These are phyloP conservation scores for Erigeron canadensis DNA, from an alignment of 129 eudicot species.

Conservation along the genomic window DNA sequence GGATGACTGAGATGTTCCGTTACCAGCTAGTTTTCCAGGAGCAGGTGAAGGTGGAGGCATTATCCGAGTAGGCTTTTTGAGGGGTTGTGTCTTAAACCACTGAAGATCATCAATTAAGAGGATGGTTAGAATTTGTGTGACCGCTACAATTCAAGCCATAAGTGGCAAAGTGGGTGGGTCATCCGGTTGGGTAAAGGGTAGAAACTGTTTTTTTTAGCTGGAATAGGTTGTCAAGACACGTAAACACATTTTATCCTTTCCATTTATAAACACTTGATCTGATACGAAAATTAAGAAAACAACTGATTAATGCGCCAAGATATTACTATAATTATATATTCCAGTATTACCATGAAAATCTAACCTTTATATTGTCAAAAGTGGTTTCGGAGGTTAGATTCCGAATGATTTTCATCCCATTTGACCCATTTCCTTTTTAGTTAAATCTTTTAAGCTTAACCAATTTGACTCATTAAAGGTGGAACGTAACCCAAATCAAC, in stretches of 20 bases:
- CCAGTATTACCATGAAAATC: not conserved
- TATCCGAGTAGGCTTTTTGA: conserved; percentile 58
- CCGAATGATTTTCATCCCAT: not conserved
- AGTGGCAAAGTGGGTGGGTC: not conserved
- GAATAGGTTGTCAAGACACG: too few relatives aligned
- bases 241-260: too few relatives aligned
- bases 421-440: not conserved
- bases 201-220: too few relatives aligned
- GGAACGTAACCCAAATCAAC: not conserved
- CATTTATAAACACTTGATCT: too few relatives aligned
- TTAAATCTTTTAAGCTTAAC: too few relatives aligned
- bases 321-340: too few relatives aligned
- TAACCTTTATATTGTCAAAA: not conserved
- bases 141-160: not conserved
- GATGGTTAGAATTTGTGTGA: not conserved
- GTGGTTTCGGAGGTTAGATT: too few relatives aligned
- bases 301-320: too few relatives aligned
- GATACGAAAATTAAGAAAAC: too few relatives aligned
- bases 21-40: conserved; percentile 45
- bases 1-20: conserved; percentile 42
- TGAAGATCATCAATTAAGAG: conserved; percentile 28
- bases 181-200: not conserved
- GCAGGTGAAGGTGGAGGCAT: conserved; percentile 64
- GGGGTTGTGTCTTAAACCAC: conserved; percentile 90
- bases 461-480: not conserved